Percentiles rank a stretch among this genome's conserved stretches.
Conservation (phyloP, 2,329 filamentous ascomycete species). For the Drechslerella coelobrocha region DNA sequence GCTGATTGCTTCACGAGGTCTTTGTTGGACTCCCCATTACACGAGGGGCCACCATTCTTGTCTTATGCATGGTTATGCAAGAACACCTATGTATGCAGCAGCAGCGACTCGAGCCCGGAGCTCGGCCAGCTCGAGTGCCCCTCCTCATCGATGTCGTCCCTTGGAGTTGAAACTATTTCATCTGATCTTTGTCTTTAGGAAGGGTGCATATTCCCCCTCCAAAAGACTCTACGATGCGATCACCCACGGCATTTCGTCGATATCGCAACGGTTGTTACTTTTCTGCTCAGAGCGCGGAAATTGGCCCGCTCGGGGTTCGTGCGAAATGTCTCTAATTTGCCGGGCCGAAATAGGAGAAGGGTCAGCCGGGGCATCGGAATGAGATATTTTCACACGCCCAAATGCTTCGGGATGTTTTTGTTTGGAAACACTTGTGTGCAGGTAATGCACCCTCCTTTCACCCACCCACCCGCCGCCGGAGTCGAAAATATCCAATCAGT, state of each 20-base stretch:
- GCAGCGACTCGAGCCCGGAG: slow-evolving; percentile 35
- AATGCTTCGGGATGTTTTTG: slow-evolving; percentile 31
- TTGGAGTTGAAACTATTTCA: slow-evolving; percentile 30
- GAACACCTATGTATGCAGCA: slow-evolving; percentile 40
- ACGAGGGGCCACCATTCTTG: slow-evolving; percentile 34
- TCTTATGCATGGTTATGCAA: slow-evolving; percentile 49
- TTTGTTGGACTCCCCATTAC: slow-evolving; percentile 13
- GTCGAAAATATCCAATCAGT: slow-evolving; percentile 30
- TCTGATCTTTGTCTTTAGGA: slow-evolving; percentile 42
- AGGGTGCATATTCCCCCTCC: too few species aligned
- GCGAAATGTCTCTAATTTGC: slow-evolving; percentile 29
- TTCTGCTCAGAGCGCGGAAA: slow-evolving; percentile 22
- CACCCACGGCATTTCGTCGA: background rate
- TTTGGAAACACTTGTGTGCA: slow-evolving; percentile 8
- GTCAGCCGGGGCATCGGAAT: slow-evolving; percentile 38
- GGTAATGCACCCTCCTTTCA: slow-evolving; percentile 1
- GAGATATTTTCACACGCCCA: slow-evolving; percentile 48
- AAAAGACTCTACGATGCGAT: background rate
- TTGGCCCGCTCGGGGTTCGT: slow-evolving; percentile 31
- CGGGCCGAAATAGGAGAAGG: slow-evolving; percentile 46
- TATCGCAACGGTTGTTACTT: slow-evolving; percentile 9
- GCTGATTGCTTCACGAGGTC: slow-evolving; percentile 49
- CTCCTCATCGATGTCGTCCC: slow-evolving; percentile 16
- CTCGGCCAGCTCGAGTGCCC: slow-evolving; percentile 34
- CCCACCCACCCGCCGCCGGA: slow-evolving; percentile 21